phyloP scores from a whole-genome alignment of 257 asterid species.

The Solanum arcanum region DNA sequence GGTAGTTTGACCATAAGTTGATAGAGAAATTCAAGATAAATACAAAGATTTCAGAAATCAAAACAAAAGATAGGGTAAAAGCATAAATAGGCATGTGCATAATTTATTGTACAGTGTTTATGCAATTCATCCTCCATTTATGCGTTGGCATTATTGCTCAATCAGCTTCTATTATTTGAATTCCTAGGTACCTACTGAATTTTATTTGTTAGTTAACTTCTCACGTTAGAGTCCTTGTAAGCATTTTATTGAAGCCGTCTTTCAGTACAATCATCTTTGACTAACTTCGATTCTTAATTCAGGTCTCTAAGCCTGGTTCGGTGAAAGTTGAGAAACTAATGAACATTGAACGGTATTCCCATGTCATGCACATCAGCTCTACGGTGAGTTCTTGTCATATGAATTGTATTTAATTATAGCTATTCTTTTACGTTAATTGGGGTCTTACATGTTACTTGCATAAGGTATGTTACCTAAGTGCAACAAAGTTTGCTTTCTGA shows the following conservation, averaged over 20 bases:
- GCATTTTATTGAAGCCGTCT: not conserved
- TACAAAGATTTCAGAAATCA: not conserved
- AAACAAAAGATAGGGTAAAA: not conserved
- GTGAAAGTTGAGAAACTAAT: conserved; percentile 90
- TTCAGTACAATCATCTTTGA: not conserved
- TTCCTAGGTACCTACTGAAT: not conserved
- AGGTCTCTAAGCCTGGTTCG: conserved; percentile 92
- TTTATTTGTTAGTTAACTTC: not conserved
- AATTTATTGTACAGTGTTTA: not conserved
- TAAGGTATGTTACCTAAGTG: not conserved
- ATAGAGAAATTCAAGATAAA: not conserved
- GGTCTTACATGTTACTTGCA: not conserved
- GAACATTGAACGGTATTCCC: conserved; percentile 97
- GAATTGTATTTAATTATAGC: not conserved
- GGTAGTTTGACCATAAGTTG: not conserved
- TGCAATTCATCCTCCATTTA: not conserved
- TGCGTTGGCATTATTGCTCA: not conserved
- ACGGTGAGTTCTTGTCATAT: conserved; percentile 42
- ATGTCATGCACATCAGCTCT: conserved; percentile 99
- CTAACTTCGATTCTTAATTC: conserved; percentile 8
- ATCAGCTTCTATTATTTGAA: not conserved
- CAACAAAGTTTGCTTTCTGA: not conserved
- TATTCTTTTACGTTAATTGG: not conserved
- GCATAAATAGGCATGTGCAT: not conserved
- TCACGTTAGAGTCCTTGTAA: not conserved